Conservation (phyloP, 2,329 filamentous ascomycete species). For the Alternaria metachromatica region DNA sequence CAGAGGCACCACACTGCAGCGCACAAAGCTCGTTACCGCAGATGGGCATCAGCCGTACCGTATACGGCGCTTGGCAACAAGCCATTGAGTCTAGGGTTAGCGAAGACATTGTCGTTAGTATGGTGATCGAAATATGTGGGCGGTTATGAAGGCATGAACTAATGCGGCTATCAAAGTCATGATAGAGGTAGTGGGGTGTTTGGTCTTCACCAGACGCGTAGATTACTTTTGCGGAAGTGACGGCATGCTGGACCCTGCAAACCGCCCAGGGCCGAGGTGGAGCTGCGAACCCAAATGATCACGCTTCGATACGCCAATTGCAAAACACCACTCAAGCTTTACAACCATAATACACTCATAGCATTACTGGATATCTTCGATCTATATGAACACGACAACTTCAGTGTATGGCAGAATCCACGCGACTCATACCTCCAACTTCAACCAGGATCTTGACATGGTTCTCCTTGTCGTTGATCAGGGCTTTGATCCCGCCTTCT, state of each 20-base stretch:
- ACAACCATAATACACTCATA: neutral
- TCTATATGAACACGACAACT: neutral
- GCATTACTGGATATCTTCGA: neutral
- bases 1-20: neutral
- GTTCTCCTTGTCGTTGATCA: conserved; percentile 66
- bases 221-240: conserved; percentile 1
- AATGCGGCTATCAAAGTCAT: neutral
- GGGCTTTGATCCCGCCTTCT: conserved; percentile 62
- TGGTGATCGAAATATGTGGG: neutral
- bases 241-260: conserved; percentile 9
- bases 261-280: neutral
- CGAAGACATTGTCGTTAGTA: neutral
- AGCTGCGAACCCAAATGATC: neutral
- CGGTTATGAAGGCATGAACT: neutral
- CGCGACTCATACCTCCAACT: conserved; percentile 26
- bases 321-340: neutral
- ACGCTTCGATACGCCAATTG: neutral
- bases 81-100: conserved; percentile 11
- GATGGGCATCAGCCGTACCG: conserved; percentile 18
- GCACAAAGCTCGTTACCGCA: conserved; percentile 3
- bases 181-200: neutral
- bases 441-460: conserved; percentile 70
- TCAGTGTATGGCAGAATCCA: conserved; percentile 20
- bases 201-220: neutral
- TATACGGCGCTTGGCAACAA: conserved; percentile 19